Evolutionary conservation across 2,329 filamentous ascomycete species (phyloP).

Genomic region (Colletotrichum siamense): DNA sequence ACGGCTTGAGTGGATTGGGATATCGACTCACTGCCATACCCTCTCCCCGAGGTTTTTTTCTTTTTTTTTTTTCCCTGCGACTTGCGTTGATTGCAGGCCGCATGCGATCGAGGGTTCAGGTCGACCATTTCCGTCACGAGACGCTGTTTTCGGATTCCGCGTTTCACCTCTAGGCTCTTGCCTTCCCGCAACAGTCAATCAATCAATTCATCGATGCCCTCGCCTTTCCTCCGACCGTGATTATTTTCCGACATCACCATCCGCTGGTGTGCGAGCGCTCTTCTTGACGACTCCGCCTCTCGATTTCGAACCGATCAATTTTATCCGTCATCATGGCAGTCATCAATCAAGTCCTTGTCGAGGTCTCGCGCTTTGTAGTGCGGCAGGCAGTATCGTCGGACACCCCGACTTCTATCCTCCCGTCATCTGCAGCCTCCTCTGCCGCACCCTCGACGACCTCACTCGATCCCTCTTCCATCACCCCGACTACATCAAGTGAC

Average conservation of each 20-base stretch:
- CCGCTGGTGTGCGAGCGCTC: background rate
- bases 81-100: slow-evolving; percentile 2
- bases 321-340: slow-evolving; percentile 36
- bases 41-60: too few relatives aligned
- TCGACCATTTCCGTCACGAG: slow-evolving; percentile 9
- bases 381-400: slow-evolving; percentile 25
- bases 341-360: slow-evolving; percentile 40
- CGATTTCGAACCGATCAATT: background rate
- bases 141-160: slow-evolving; percentile 14
- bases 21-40: background rate
- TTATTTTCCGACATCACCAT: slow-evolving; percentile 2
- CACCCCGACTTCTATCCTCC: slow-evolving; percentile 21
- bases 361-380: slow-evolving; percentile 40
- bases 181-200: background rate
- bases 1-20: slow-evolving; percentile 5
- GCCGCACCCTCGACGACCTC: slow-evolving; percentile 24
- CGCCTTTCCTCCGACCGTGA: slow-evolving; percentile 6
- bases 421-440: slow-evolving; percentile 15
- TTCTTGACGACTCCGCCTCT: background rate
- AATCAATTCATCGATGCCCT: slow-evolving; percentile 7
- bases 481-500: background rate
- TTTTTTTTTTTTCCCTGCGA: background rate
- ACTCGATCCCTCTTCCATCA: background rate
- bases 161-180: slow-evolving; percentile 1
- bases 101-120: slow-evolving; percentile 17